These are phyloP conservation scores for Begonia masoniana DNA, from an alignment of 306 rosid species.

Conservation along the genomic window DNA sequence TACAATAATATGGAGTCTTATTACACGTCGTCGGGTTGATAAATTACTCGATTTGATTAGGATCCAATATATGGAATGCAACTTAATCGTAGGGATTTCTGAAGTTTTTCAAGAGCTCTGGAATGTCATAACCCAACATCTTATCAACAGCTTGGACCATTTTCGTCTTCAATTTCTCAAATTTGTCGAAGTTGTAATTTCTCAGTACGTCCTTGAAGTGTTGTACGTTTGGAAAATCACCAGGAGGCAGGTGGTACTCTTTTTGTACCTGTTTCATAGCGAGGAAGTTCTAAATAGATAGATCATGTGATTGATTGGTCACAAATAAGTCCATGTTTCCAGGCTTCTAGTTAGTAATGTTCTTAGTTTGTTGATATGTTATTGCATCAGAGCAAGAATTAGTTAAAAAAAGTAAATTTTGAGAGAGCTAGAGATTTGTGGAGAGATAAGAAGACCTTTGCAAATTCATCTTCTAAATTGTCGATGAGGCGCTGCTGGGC, in stretches of 20 bases:
- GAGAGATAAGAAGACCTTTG: slow-evolving; percentile 40
- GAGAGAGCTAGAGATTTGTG: no score
- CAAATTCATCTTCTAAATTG: slow-evolving; percentile 59
- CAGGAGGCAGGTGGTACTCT: slow-evolving; percentile 76
- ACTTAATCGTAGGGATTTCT: slow-evolving; percentile 65
- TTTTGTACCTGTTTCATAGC: slow-evolving; percentile 50
- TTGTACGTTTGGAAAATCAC: slow-evolving; percentile 78
- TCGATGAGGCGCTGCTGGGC: slow-evolving; percentile 63
- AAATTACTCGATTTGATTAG: no score
- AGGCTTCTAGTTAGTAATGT: no score
- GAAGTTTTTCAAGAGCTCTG: slow-evolving; percentile 64
- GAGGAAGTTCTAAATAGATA: not conserved
- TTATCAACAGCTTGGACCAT: slow-evolving; percentile 75
- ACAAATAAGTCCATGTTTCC: no score
- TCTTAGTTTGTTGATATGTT: no score
- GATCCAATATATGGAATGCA: not conserved
- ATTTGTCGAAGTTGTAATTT: slow-evolving; percentile 65
- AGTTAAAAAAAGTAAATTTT: no score
- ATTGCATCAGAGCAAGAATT: no score
- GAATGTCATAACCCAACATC: slow-evolving; percentile 87
- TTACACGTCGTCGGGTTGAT: no score
- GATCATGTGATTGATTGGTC: no score
- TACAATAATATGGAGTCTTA: no score
- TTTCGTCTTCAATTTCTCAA: slow-evolving; percentile 72
- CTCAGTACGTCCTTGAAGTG: slow-evolving; percentile 47